Base-by-base conservation (phyloP, 2,329 filamentous ascomycete genomes). In the Penicillium sp. region DNA sequence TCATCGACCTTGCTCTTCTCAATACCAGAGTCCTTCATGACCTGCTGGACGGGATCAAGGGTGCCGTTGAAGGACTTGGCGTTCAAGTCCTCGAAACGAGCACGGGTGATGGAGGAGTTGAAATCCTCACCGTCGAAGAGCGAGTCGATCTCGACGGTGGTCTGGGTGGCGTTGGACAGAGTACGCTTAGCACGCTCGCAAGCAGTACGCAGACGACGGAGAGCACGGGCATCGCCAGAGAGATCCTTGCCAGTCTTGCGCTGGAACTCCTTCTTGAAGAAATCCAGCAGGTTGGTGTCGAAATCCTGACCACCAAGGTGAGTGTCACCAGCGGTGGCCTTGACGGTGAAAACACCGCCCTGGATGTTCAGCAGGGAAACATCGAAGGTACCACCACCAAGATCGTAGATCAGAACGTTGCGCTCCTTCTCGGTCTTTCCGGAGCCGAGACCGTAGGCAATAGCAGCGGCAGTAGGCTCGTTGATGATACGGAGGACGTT, bases 401-500 rank as follows among this genome's bases (percentile, higher is more conserved):
- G 83, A 82, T 98, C 92, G 78, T 96, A 98, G 76, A 98, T 96
- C 56, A 98, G 80, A 63, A 98, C 90, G 68, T 96, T 95, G 65
- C 92, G 87, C 80, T 96, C 92, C 79, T 95, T 95, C 69, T 85
- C 85, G 37, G 86, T 85, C 79, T 94, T 95, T 75, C 87, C 88
- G 56, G 86, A 77, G 64, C 89, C 89, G 47, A 98, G 85, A 79
- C 92, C 92, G 71, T 98, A 98, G 60, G 92, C 92, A 61, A 96
- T 96, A 59, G 92, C 92, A 48, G 92, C 92, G 56, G 92, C 92
- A 50, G 92, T 98, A 46, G 92, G 92, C 77, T 98, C 92, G 81
- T 98, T 98, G 76, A 98, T 96, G 75, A 98, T 96, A 79, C 92
- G 89, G 70, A 98, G 89, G 57, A 98, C 88, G 74, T 96, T 95